A percentile compares a stretch with the other conserved stretches of the same genome.
Conservation (phyloP, 1,284 basidiomycete species). For the Anthracocystis setariae region DNA sequence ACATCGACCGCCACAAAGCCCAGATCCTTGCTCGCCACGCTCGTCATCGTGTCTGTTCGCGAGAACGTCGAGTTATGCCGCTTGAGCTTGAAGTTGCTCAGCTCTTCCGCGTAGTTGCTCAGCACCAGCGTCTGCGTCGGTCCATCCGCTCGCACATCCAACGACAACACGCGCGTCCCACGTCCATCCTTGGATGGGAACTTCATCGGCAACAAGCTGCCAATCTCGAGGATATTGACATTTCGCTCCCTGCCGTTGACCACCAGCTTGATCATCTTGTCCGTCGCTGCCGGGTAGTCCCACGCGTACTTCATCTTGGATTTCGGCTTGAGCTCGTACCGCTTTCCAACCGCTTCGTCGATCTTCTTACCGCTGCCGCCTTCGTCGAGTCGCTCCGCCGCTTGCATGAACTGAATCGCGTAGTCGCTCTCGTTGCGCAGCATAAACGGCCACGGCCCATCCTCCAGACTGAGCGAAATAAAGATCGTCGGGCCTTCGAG, state of each 20-base stretch:
- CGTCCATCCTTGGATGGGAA: slow-evolving; percentile 70
- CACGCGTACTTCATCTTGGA: slow-evolving; percentile 82
- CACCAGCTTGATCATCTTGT: slow-evolving; percentile 81
- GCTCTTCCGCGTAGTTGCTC: slow-evolving; percentile 85
- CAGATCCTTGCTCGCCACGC: slow-evolving; percentile 72
- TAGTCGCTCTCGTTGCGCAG: slow-evolving; percentile 90
- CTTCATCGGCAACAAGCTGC: slow-evolving; percentile 88
- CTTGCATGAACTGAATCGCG: slow-evolving; percentile 78
- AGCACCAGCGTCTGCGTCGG: slow-evolving; percentile 87
- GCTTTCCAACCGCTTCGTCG: slow-evolving; percentile 59
- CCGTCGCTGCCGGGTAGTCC: slow-evolving; percentile 87
- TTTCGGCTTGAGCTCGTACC: slow-evolving; percentile 74
- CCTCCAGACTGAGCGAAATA: slow-evolving; percentile 77
- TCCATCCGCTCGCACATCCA: slow-evolving; percentile 92
- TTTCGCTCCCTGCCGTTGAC: slow-evolving; percentile 76
- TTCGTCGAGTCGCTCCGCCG: slow-evolving; percentile 41
- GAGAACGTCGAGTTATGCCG: slow-evolving; percentile 72
- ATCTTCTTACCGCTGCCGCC: slow-evolving; percentile 24
- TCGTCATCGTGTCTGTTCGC: slow-evolving; percentile 78
- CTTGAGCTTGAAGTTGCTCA: slow-evolving; percentile 87
- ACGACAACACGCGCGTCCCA: slow-evolving; percentile 76
- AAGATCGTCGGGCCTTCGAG: slow-evolving; percentile 91
- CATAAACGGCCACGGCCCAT: slow-evolving; percentile 83
- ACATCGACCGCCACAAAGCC: slow-evolving; percentile 84
- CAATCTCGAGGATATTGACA: slow-evolving; percentile 96